These are phyloP conservation scores for Cladorrhinum samala DNA, from an alignment of 495 filamentous ascomycete genomes.

Conservation along the genomic window DNA sequence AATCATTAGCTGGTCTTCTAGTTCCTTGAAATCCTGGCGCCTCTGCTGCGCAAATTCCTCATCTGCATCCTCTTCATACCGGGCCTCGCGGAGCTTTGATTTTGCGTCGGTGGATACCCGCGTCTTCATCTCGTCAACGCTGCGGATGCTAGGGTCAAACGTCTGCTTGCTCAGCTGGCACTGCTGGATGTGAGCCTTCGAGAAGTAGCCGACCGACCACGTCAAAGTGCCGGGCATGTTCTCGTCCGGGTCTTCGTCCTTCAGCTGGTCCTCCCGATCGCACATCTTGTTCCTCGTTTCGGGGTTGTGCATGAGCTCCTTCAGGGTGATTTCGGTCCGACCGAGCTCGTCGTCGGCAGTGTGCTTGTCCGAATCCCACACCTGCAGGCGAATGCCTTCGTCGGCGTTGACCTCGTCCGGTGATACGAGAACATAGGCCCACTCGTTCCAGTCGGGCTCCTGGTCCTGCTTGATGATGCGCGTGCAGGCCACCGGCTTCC, in stretches of 20 bases:
- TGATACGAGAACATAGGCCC: conserved; percentile 55
- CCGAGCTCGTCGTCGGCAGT: conserved; percentile 71
- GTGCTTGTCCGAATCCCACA: conserved; percentile 66
- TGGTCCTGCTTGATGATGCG: conserved; percentile 58
- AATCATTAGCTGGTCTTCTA: conserved; percentile 49
- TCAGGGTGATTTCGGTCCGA: conserved; percentile 59
- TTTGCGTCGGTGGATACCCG: conserved; percentile 46
- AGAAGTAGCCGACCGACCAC: conserved; percentile 67
- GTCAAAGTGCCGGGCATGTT: conserved; percentile 61
- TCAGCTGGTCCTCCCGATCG: conserved; percentile 54
- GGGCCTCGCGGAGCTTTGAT: conserved; percentile 57
- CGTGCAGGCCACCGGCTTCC: conserved; percentile 58
- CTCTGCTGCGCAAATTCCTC: conserved; percentile 57
- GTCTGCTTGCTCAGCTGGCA: conserved; percentile 51
- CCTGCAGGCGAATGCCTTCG: conserved; percentile 59
- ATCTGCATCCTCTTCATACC: conserved; percentile 34
- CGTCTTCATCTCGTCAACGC: conserved; percentile 46
- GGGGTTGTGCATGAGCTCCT: conserved; percentile 52
- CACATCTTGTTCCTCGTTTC: conserved; percentile 49
- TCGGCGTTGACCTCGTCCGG: conserved; percentile 65
- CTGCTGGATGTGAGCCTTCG: conserved; percentile 53
- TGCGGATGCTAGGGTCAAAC: conserved; percentile 44
- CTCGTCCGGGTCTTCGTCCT: conserved; percentile 53
- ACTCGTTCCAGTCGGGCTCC: conserved; percentile 65
- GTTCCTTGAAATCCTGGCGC: conserved; percentile 51